These are phyloP conservation scores for Boechera divaricarpa DNA, from an alignment of 345 rosid genomes.

Conservation along the genomic window DNA sequence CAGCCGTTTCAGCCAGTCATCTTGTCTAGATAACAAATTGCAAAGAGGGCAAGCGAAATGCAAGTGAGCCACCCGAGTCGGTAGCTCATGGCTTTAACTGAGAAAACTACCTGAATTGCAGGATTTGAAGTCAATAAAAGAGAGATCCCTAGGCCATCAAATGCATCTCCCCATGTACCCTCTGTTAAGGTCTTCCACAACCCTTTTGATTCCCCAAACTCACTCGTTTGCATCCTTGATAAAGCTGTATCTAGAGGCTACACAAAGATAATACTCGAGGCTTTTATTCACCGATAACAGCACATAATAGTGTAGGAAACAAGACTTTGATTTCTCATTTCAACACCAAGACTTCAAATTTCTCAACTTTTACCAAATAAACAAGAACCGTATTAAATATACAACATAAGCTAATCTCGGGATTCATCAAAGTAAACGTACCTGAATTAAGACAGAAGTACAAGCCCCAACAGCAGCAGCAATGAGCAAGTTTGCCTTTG, in stretches of 20 bases:
- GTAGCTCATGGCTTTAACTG: not conserved
- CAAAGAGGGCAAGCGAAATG: not conserved
- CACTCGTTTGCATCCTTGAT: constrained; percentile 96
- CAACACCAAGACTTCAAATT: not conserved
- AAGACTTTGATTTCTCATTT: not conserved
- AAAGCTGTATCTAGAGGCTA: constrained; percentile 96
- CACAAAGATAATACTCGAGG: constrained; percentile 28
- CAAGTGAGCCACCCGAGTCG: not conserved
- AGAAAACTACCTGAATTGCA: constrained; percentile 72
- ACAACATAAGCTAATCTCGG: not conserved
- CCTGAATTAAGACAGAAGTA: constrained; percentile 83
- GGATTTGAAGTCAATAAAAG: constrained; percentile 92
- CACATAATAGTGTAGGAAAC: not conserved
- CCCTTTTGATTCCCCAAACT: constrained; percentile 92
- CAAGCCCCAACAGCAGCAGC: constrained; percentile 92
- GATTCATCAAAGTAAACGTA: constrained; percentile 14
- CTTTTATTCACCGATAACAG: not conserved
- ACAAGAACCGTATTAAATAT: not conserved
- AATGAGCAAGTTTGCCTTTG: constrained; percentile 74
- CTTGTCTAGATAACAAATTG: not conserved
- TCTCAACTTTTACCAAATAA: not conserved
- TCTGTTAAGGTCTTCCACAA: constrained; percentile 81
- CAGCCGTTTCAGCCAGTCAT: constrained; percentile 3
- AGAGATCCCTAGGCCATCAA: constrained; percentile 91
- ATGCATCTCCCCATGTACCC: constrained; percentile 71